These are phyloP conservation scores for Penicillium paradoxum DNA, from an alignment of 495 filamentous ascomycete genomes.

Conservation along the genomic window DNA sequence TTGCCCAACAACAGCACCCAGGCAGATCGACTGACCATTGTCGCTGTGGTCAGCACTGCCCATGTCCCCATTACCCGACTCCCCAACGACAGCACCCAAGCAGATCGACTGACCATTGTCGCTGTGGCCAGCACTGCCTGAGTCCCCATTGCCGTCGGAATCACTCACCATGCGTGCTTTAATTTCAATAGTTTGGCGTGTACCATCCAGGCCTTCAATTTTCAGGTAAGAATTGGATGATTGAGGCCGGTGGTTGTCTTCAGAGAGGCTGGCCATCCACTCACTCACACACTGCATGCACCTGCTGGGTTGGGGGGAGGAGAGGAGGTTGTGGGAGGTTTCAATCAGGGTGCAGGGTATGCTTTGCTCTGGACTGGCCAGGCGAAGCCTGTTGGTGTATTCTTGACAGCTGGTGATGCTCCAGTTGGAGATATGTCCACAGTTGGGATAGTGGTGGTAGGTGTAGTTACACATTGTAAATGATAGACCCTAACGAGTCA, in stretches of 20 bases:
- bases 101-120: background rate
- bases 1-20: background rate
- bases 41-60: background rate
- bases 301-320: background rate
- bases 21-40: background rate
- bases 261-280: background rate
- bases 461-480: constrained; percentile 28
- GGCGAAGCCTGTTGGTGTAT: constrained; percentile 17
- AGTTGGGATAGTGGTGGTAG: constrained; percentile 25
- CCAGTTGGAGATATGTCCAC: constrained; percentile 29
- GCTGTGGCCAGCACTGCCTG: background rate
- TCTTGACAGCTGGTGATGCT: constrained; percentile 23
- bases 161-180: constrained; percentile 10
- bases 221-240: background rate
- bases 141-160: background rate
- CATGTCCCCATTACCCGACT: background rate
- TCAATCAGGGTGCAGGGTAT: constrained; percentile 2
- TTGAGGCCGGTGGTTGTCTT: background rate
- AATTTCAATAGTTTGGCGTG: constrained; percentile 4
- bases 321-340: constrained; percentile 6
- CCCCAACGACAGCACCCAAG: background rate
- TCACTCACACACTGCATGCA: constrained; percentile 14
- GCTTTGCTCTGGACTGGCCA: background rate
- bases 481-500: no score
- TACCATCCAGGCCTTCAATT: constrained; percentile 8